phyloP scores from a whole-genome alignment of 1,284 basidiomycete species.

The Fomitopsis pinicola region DNA sequence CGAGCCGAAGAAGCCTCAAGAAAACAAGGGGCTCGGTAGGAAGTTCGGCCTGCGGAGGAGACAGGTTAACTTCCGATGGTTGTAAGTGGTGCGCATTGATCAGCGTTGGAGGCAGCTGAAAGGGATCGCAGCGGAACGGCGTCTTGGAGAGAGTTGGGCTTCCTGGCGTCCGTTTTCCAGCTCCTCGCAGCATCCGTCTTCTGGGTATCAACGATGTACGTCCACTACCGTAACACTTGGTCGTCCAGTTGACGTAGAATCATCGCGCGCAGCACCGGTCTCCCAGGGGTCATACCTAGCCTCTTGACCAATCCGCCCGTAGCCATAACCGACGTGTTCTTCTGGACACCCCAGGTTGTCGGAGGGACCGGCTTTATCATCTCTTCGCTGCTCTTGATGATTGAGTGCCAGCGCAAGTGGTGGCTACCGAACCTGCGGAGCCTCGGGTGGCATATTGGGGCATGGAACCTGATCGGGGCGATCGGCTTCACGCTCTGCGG shows the following conservation, averaged over 20 bases:
- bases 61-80: constrained; percentile 18
- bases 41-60: neutral
- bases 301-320: constrained; percentile 20
- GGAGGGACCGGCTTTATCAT: constrained; percentile 55
- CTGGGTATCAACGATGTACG: constrained; percentile 48
- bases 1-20: neutral
- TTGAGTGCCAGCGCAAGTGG: constrained; percentile 54
- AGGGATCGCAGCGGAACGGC: constrained; percentile 14
- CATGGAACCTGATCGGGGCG: constrained; percentile 57
- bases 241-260: neutral
- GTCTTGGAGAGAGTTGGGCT: constrained; percentile 52
- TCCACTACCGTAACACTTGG: neutral
- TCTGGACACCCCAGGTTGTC: constrained; percentile 54
- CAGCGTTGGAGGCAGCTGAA: neutral
- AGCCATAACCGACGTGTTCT: constrained; percentile 33
- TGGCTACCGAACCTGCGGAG: constrained; percentile 34
- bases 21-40: neutral
- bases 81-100: constrained; percentile 11
- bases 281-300: constrained; percentile 43
- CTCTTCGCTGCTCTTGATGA: constrained; percentile 45
- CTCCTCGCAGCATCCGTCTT: constrained; percentile 51
- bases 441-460: constrained; percentile 43
- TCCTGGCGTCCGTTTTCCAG: constrained; percentile 47
- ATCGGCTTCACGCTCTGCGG: constrained; percentile 54
- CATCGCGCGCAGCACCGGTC: constrained; percentile 32